Conservation (phyloP, 805 yeast genomes). For the Cyberlindnera mycetangii region DNA sequence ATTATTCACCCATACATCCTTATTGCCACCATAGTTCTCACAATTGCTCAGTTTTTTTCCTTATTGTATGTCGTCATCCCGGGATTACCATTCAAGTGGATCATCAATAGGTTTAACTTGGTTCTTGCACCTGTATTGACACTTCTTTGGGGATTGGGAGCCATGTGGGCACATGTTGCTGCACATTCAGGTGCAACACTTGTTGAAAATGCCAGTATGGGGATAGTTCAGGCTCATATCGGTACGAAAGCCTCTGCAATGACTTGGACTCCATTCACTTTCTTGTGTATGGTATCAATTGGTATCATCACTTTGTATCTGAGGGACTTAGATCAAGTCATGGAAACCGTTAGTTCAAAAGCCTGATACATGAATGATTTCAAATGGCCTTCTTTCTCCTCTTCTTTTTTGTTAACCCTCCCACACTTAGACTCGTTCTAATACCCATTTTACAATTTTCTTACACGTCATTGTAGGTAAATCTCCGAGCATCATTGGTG, state of each 20-base stretch:
- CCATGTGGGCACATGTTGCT: conserved; percentile 63
- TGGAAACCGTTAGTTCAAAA: conserved; percentile 22
- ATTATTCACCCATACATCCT: conserved; percentile 55
- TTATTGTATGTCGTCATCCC: conserved; percentile 47
- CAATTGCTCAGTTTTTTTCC: conserved; percentile 38
- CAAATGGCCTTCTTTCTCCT: background rate
- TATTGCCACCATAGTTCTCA: conserved; percentile 44
- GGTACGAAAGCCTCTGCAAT: conserved; percentile 56
- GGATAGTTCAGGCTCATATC: conserved; percentile 38
- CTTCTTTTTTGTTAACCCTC: background rate
- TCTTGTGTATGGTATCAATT: conserved; percentile 39
- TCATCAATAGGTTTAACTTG: conserved; percentile 29
- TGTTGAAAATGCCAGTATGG: conserved; percentile 49
- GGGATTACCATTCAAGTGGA: conserved; percentile 40
- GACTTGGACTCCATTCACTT: conserved; percentile 60
- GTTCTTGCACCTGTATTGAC: conserved; percentile 35
- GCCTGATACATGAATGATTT: conserved; percentile 9
- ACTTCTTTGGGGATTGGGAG: conserved; percentile 60
- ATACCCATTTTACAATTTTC: conserved; percentile 21
- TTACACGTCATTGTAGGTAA: conserved; percentile 26
- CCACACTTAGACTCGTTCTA: conserved; percentile 15
- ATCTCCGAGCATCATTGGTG: conserved; percentile 31
- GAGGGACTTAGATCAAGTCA: conserved; percentile 31
- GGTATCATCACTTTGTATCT: conserved; percentile 35
- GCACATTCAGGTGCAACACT: conserved; percentile 41